Conservation (phyloP, 192 early-diverging fungal genomes). For the Diversispora epigaea region DNA sequence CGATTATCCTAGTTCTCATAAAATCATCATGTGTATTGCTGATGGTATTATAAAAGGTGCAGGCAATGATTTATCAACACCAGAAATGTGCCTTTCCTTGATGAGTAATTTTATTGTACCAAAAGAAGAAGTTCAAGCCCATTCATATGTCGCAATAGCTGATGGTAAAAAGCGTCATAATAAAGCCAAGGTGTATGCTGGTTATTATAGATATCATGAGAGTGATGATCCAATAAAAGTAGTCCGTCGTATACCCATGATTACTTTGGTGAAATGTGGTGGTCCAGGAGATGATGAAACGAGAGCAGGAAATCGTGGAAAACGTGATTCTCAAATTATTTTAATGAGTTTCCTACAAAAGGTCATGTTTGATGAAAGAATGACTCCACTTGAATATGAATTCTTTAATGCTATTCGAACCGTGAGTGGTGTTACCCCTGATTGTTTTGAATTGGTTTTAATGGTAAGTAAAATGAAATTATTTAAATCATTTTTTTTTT, state of each 20-base stretch:
- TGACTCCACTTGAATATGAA: slow-evolving; percentile 81
- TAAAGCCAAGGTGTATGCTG: slow-evolving; percentile 90
- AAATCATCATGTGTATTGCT: slow-evolving; percentile 74
- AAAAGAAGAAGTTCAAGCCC: slow-evolving; percentile 62
- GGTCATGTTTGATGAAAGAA: slow-evolving; percentile 84
- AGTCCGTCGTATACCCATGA: slow-evolving; percentile 61
- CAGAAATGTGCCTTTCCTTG: slow-evolving; percentile 76
- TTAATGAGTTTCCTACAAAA: slow-evolving; percentile 95
- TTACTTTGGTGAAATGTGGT: slow-evolving; percentile 73
- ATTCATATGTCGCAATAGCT: slow-evolving; percentile 87
- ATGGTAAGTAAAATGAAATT: slow-evolving; percentile 47
- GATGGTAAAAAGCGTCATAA: slow-evolving; percentile 92
- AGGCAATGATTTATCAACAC: slow-evolving; percentile 75
- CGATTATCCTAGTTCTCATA: slow-evolving; percentile 75
- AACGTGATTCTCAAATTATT: slow-evolving; percentile 95
- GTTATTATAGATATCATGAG: slow-evolving; percentile 75
- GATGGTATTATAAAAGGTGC: slow-evolving; percentile 80
- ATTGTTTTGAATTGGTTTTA: slow-evolving; percentile 74
- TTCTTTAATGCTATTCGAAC: slow-evolving; percentile 77
- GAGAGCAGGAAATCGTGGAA: slow-evolving; percentile 88
- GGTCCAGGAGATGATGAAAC: slow-evolving; percentile 58
- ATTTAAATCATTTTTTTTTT: neutral
- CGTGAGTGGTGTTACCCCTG: slow-evolving; percentile 68
- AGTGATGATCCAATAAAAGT: slow-evolving; percentile 50
- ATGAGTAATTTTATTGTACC: slow-evolving; percentile 69